These are phyloP conservation scores for Podospora sp. DNA, from an alignment of 495 filamentous ascomycete genomes.

Conservation along the genomic window DNA sequence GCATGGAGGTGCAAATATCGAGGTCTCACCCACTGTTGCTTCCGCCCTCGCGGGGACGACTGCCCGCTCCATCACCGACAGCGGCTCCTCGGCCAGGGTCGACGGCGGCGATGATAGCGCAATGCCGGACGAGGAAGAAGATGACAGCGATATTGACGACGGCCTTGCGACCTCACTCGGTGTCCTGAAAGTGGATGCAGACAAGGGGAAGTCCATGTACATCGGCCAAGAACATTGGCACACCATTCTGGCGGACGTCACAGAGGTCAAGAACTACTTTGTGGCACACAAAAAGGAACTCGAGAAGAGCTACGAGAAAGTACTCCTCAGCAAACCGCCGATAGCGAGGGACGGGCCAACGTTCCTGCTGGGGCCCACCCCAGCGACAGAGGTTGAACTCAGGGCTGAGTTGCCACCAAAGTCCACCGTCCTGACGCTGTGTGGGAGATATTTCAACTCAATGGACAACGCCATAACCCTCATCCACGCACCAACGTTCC, in stretches of 20 bases:
- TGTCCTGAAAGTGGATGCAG: conserved; percentile 81
- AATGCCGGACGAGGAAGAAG: conserved; percentile 56
- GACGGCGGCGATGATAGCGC: conserved; percentile 57
- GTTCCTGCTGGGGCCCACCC: conserved; percentile 73
- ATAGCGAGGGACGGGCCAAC: conserved; percentile 64
- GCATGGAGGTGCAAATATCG: conserved; percentile 74
- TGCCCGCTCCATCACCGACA: conserved; percentile 63
- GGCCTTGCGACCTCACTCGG: conserved; percentile 79
- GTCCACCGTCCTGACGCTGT: conserved; percentile 77
- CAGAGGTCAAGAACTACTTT: conserved; percentile 93
- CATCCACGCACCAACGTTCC: conserved; percentile 84
- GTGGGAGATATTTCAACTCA: conserved; percentile 69
- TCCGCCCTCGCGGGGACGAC: conserved; percentile 51
- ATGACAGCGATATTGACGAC: conserved; percentile 83
- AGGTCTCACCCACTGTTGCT: conserved; percentile 35
- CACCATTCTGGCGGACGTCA: conserved; percentile 82
- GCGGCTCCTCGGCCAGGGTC: conserved; percentile 59
- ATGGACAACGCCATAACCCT: conserved; percentile 64
- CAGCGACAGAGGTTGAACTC: conserved; percentile 72
- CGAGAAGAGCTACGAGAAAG: conserved; percentile 60
- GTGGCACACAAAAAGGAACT: conserved; percentile 57
- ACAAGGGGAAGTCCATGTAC: conserved; percentile 79
- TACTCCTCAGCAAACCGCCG: conserved; percentile 63
- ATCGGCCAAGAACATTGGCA: conserved; percentile 91
- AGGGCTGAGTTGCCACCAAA: conserved; percentile 78